Base-by-base conservation (phyloP, 2,329 filamentous ascomycete genomes). In the Ceratocystiopsis sp. region DNA sequence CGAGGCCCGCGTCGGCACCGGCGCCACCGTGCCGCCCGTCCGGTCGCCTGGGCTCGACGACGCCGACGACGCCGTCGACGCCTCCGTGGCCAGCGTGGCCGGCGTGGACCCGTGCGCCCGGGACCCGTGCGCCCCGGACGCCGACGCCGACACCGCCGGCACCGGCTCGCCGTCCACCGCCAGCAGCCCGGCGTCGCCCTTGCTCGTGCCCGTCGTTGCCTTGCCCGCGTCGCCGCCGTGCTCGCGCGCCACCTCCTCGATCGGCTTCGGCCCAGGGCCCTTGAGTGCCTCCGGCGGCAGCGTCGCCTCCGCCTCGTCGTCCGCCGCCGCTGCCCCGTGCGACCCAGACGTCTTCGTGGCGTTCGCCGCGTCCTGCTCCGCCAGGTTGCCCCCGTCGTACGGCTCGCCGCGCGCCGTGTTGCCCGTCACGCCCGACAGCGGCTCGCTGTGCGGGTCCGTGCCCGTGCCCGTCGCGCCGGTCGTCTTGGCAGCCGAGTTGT, bases 361-460 rank as follows among this genome's bases (percentile, higher is more conserved):
- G 25, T 38, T 36, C 16, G 45, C 42, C 2, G 35, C 37, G 4
- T 43, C 42, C 41, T 46, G 45, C 40, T 43, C 45, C 5, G 37
- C 42, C 41, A 19, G 61, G 57, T 91, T 91, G 40, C 84, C 84
- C 45, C 75, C 75, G 55, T 91, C 84, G 53, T 78, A 93, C 0
- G 84, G 84, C 57, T 89, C 78, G 13, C 72, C 74, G 37, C 67
- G 68, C 19, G 69, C 68, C 5, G 81, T 80, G 55, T 79, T 64
- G 35, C 84, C 84, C 45, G 69, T 64, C 42, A 74, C 64, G 18
- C 84, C 84, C 17, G 81, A 80, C 38, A 86, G 59, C 16, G 84
- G 84, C 61, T 93, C 84, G 39, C 61, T 56, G 38, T 57, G 53
- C 19, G 56, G 44, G 25, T 59, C 51, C 62, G 59, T 32, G 21